Conservation (phyloP, 805 yeast genomes). For the Lipomyces lipofer region DNA sequence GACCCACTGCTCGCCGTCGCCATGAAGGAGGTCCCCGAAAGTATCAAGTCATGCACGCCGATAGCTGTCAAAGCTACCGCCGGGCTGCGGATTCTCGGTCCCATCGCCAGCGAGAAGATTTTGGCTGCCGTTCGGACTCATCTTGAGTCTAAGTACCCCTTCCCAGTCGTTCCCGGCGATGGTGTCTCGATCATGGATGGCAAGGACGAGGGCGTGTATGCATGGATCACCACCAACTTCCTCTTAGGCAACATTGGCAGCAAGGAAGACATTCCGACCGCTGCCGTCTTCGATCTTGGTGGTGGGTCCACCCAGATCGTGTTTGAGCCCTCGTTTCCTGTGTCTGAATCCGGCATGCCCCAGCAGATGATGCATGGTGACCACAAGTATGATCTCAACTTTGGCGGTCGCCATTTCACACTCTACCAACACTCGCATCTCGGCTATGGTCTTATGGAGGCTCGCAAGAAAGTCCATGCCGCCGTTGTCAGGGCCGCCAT, state of each 20-base stretch:
- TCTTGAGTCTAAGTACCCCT: constrained; percentile 80
- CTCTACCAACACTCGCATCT: constrained; percentile 93
- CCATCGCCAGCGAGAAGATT: constrained; percentile 67
- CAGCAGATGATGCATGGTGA: constrained; percentile 80
- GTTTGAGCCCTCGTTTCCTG: constrained; percentile 79
- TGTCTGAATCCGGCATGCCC: constrained; percentile 44
- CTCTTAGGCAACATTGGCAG: constrained; percentile 89
- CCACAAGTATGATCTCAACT: constrained; percentile 74
- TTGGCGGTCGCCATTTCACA: constrained; percentile 77
- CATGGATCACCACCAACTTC: constrained; percentile 97
- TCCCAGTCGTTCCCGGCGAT: constrained; percentile 82
- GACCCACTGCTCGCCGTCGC: constrained; percentile 82
- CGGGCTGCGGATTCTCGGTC: constrained; percentile 85
- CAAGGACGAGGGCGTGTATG: constrained; percentile 95
- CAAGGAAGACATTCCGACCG: constrained; percentile 74
- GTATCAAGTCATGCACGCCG: constrained; percentile 78
- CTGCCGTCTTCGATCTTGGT: constrained; percentile 96
- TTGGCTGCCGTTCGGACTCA: constrained; percentile 74
- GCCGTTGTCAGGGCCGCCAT: constrained; percentile 53
- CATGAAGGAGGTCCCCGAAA: constrained; percentile 70
- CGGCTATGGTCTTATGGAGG: constrained; percentile 95
- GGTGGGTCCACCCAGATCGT: constrained; percentile 99
- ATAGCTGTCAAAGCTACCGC: constrained; percentile 98
- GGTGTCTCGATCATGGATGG: constrained; percentile 96
- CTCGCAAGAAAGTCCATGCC: constrained; percentile 77